These are phyloP conservation scores for Nelumbo lutea DNA, from an alignment of 164 flowering plant genomes.

Conservation along the genomic window DNA sequence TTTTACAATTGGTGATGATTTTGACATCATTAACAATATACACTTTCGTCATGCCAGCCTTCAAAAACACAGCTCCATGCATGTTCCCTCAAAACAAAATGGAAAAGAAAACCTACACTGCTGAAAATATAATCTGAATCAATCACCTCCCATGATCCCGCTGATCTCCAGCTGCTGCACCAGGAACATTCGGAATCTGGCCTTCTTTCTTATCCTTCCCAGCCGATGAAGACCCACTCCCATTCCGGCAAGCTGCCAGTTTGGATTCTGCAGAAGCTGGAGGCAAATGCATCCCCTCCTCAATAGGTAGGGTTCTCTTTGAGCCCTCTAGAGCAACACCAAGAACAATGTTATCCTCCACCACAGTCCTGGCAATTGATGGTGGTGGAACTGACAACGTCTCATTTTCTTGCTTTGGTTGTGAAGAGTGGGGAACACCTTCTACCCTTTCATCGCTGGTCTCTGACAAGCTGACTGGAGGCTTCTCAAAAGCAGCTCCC, in stretches of 20 bases:
- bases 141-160: constrained; percentile 26
- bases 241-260: constrained; percentile 37
- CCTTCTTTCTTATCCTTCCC: constrained; percentile 45
- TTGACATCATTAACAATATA: neutral
- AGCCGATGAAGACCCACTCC: constrained; percentile 30
- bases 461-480: constrained; percentile 18
- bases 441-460: constrained; percentile 21
- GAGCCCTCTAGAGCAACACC: constrained; percentile 81
- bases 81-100: neutral
- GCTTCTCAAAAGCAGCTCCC: constrained; percentile 12
- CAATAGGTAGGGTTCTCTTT: constrained; percentile 76
- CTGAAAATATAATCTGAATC: neutral
- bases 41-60: constrained; percentile 16
- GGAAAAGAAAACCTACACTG: no score
- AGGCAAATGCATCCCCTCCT: constrained; percentile 43
- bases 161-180: constrained; percentile 25
- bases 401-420: constrained; percentile 31
- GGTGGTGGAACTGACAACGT: constrained; percentile 20
- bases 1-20: no score
- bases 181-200: constrained; percentile 24
- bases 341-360: constrained; percentile 71
- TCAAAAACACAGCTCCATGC: constrained; percentile 21
- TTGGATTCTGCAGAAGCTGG: constrained; percentile 34
- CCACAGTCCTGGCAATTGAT: constrained; percentile 26
- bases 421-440: constrained; percentile 9